Base-by-base conservation (phyloP, 192 early-diverging fungal species). In the Linnemannia exigua region DNA sequence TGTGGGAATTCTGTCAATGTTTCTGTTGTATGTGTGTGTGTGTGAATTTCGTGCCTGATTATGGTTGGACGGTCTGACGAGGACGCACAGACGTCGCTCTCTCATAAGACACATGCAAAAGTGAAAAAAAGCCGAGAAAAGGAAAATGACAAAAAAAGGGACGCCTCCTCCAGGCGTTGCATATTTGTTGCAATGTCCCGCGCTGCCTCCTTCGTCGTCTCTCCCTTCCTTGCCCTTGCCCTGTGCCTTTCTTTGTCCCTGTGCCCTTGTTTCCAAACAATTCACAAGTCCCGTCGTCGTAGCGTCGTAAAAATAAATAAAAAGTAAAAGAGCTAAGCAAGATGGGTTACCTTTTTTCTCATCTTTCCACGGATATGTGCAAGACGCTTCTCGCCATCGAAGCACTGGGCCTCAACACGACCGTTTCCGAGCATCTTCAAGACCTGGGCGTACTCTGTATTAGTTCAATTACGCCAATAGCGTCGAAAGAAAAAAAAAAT, bases 321-420 rank as follows among this genome's bases (percentile, higher is more conserved):
- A 50, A 41, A n/a, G 50, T 70, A 38, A 20, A 0, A 28, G n/a
- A 14, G 15, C 20, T 12, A 20, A 11, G 3, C 20, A 22, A 11
- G 38, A 22, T 36, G 25, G 20, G 22, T 37, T 79, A 95, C 97
- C 92, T 98, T 99, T 90, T 99, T 99, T 87, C 97, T 95, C 94
- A 99, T 96, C 77, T 96, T 96, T 67, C 98, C 98, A 71, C 98
- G 97, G 90, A 99, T 99, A 84, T 97, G 96, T 70, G 95, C 98
- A 87, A 97, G 89, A 47, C 97, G 94, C 88, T 95, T 98, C 52
- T 90, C 92, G 58, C 96, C 97, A 87, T 98, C 97, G 79, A 95
- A 93, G 88, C 97, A 97, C 79, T 95, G 95, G 36, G 94, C 94
- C 77, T 97, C 96, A 70, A 99, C 88, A 88, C 97, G 97, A 61